Conservation (phyloP, 148 eudicot genomes). For the Agrostemma githago region DNA sequence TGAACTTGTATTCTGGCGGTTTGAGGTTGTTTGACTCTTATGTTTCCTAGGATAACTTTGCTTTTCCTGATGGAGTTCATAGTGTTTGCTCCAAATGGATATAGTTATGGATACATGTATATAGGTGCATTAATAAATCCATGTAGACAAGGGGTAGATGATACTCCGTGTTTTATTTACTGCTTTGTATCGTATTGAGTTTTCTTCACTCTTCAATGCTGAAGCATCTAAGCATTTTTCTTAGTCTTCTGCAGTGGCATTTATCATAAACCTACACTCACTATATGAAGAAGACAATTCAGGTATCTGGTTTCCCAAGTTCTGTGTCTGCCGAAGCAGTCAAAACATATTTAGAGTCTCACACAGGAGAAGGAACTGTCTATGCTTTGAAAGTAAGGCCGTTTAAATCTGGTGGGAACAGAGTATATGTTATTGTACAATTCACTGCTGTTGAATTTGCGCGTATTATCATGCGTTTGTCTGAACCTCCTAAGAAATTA, state of each 20-base stretch:
- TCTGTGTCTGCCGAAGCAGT: conserved; percentile 28
- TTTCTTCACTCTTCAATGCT: neutral
- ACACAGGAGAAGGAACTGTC: conserved; percentile 31
- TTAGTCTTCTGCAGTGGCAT: conserved; percentile 23
- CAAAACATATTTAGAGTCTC: conserved; percentile 27
- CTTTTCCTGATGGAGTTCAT: too few species aligned
- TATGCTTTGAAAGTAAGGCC: conserved; percentile 36
- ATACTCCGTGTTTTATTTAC: too few species aligned
- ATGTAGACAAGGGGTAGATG: too few species aligned
- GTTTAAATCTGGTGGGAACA: conserved; percentile 31
- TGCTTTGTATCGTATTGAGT: too few species aligned
- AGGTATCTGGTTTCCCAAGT: conserved; percentile 40
- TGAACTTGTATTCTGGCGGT: too few species aligned
- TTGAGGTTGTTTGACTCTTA: too few species aligned
- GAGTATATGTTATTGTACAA: conserved; percentile 35
- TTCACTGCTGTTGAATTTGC: conserved; percentile 27
- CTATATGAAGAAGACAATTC: conserved; percentile 39
- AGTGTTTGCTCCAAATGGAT: too few species aligned
- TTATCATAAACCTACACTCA: neutral
- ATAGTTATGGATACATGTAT: too few species aligned
- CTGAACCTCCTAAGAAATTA: conserved; percentile 11
- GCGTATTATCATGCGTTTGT: conserved; percentile 16
- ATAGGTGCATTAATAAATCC: neutral
- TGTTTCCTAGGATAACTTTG: too few species aligned
- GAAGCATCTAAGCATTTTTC: neutral